These are phyloP conservation scores for Pythium utonaiense DNA, from an alignment of 352 stramenopile species.

Conservation along the genomic window DNA sequence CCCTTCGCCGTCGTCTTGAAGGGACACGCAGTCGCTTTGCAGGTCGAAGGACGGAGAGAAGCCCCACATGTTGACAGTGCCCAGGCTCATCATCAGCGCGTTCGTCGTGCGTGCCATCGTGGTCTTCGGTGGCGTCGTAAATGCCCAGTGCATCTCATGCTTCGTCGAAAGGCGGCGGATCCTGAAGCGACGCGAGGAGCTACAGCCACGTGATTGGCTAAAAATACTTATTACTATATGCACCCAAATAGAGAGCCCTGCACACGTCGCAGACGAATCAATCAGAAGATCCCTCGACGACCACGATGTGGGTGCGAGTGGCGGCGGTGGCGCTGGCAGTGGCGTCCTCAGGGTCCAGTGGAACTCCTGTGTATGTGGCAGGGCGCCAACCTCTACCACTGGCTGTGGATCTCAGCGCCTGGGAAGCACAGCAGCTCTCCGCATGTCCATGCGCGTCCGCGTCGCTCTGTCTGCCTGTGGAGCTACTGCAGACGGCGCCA, in stretches of 20 bases:
- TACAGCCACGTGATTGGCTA: slow-evolving; percentile 6
- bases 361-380: not conserved
- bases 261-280: slow-evolving; percentile 6
- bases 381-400: slow-evolving; percentile 18
- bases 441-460: slow-evolving; percentile 43
- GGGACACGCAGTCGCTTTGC: slow-evolving; percentile 11
- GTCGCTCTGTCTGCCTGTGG: slow-evolving; percentile 59
- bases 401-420: slow-evolving; percentile 13
- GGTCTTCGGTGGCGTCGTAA: not conserved
- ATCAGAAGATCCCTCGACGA: slow-evolving; percentile 7
- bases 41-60: slow-evolving; percentile 81
- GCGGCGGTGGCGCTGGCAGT: slow-evolving; percentile 16
- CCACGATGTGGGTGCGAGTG: not conserved
- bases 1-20: slow-evolving; percentile 9
- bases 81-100: slow-evolving; percentile 69
- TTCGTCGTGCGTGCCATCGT: slow-evolving; percentile 52
- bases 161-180: not conserved
- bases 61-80: slow-evolving; percentile 85
- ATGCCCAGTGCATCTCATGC: not conserved
- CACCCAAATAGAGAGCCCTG: slow-evolving; percentile 4
- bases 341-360: not conserved
- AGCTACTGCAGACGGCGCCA: not conserved
- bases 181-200: slow-evolving; percentile 16
- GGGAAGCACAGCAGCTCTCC: slow-evolving; percentile 31
- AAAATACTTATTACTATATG: slow-evolving; percentile 8